Evolutionary conservation across 2,329 filamentous ascomycete genomes (phyloP), one percentile per base, ranked within the genome.

Genomic region (Beauveria varroae): DNA sequence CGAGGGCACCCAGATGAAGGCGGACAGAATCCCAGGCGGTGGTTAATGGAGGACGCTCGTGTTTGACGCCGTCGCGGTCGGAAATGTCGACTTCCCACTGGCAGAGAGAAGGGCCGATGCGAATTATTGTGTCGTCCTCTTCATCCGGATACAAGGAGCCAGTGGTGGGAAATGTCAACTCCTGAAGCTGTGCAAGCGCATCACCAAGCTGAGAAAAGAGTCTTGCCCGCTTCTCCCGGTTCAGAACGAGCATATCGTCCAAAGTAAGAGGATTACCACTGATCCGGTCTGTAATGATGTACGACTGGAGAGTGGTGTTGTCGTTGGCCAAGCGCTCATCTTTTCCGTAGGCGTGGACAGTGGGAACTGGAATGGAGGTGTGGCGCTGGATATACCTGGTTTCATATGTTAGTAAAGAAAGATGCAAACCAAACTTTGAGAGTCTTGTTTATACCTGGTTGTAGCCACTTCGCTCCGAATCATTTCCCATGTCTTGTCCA

Each of bases 331-430:
- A 18, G 26, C 10, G 14, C 9, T 28, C 26, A 26, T 22, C 40
- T 12, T 16, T 56, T 22, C 53, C 41, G 53, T 56, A 56, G 5
- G 34, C 53, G 24, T 46, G 53, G 18, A 56, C 53, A 0, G 40
- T 22, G 2, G 53, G 53, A 4, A 56, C 41, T 3, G 40, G 40
- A 14, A 56, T 56, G 6, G 24, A 18, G 1, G 53, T 56, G 18
- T 22, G 22, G 9, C 26, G 40, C 41, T 56, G 22, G 1, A 56
- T 12, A 34, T 44, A 44, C 18, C 41, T 56, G 4, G 0, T 26
- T 1, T 4, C 4, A 8, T 12, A 0, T 1, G 2, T 55, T 0
- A 55, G 52, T 18, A 44, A n/a, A 43, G 2, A 10, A 10, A 46
- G 20, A 1, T 22, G 0, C 20, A 6, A 12, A 9, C 14, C 8